Evolutionary conservation across 768 basidiomycete genomes (phyloP).

Genomic region (Holtermannia corniformis): DNA sequence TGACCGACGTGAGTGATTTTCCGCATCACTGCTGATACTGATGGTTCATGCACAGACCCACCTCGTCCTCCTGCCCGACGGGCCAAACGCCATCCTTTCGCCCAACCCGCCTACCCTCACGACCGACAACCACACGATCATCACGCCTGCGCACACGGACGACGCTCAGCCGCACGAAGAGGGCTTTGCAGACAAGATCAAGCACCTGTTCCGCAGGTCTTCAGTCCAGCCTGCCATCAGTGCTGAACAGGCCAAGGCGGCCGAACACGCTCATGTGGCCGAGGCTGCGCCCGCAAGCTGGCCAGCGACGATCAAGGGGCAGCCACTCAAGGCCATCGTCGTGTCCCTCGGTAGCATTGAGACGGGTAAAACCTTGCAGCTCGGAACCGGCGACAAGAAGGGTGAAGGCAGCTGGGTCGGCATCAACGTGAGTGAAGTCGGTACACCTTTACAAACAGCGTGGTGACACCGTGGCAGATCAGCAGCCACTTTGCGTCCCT

Average conservation of each 20-base stretch:
- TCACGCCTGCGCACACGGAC: constrained; percentile 8
- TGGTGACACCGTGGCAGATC: constrained; percentile 7
- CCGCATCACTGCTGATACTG: background rate
- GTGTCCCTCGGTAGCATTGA: constrained; percentile 16
- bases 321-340: constrained; percentile 18
- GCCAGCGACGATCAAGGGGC: constrained; percentile 24
- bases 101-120: constrained; percentile 28
- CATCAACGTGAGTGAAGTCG: background rate
- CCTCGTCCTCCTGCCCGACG: constrained; percentile 22
- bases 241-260: background rate
- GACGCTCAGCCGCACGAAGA: constrained; percentile 7
- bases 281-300: constrained; percentile 25
- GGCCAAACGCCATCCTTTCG: constrained; percentile 4
- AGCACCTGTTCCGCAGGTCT: constrained; percentile 20
- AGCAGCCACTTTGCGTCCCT: constrained; percentile 15
- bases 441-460: background rate
- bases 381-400: constrained; percentile 22
- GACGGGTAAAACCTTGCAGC: constrained; percentile 14
- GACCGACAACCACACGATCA: background rate
- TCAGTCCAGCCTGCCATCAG: constrained; percentile 6
- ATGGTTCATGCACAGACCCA: constrained; percentile 12
- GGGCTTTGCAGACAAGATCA: constrained; percentile 23
- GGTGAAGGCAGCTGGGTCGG: constrained; percentile 20
- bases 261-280: constrained; percentile 15
- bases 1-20: constrained; percentile 21